phyloP scores from a whole-genome alignment of 106 monocot genomes.

The Dendrobium nobile region DNA sequence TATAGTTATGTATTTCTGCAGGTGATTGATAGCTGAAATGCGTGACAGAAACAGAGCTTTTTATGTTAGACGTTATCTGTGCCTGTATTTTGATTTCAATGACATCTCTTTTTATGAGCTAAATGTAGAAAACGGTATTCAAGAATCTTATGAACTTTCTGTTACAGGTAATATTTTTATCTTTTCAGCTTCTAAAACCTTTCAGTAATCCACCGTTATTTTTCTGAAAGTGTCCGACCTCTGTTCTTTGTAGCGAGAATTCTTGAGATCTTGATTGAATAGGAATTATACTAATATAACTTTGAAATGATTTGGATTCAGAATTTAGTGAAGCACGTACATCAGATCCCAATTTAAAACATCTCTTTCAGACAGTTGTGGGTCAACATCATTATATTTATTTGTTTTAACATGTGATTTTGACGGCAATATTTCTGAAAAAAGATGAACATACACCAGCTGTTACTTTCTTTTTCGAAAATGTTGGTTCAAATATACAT shows the following conservation, averaged over 20 bases:
- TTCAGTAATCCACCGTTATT: not conserved
- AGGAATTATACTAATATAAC: not conserved
- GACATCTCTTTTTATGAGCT: not conserved
- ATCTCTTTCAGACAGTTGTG: not conserved
- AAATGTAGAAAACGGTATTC: not conserved
- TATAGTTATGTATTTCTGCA: not conserved
- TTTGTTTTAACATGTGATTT: not conserved
- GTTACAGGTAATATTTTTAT: not conserved
- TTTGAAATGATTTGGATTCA: too few species aligned
- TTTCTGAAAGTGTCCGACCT: not conserved
- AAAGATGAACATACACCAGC: not conserved
- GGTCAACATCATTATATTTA: not conserved
- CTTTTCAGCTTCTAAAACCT: not conserved
- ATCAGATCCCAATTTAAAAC: too few species aligned
- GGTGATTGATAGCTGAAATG: not conserved
- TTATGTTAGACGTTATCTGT: not conserved
- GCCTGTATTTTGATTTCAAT: not conserved
- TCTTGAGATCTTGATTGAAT: not conserved
- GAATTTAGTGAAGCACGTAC: too few species aligned
- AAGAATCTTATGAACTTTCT: not conserved
- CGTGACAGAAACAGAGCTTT: not conserved
- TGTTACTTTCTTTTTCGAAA: not conserved
- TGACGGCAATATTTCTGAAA: not conserved
- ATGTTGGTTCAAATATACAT: not conserved
- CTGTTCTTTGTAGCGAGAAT: not conserved